Evolutionary conservation across 177 flowering plant genomes (phyloP).

Genomic region (Vitis hybrid): DNA sequence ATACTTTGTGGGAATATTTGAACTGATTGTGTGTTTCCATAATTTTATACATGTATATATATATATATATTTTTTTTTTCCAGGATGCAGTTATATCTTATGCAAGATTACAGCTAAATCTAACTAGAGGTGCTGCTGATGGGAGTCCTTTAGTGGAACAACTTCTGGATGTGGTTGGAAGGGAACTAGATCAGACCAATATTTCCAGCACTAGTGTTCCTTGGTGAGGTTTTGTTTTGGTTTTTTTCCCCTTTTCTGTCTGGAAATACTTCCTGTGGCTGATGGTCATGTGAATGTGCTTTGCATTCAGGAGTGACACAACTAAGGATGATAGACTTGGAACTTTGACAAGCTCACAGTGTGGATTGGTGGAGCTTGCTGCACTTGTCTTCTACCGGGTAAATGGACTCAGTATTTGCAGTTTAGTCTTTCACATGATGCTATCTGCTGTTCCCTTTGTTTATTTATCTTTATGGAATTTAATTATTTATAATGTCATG

Average conservation of each 20-base stretch:
- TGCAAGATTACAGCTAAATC: slow-evolving; percentile 74
- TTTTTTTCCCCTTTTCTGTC: background rate
- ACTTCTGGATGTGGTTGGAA: slow-evolving; percentile 67
- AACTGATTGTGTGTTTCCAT: background rate
- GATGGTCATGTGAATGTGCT: slow-evolving; percentile 5
- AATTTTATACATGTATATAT: background rate
- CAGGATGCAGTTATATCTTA: slow-evolving; percentile 73
- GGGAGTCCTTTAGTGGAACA: slow-evolving; percentile 58
- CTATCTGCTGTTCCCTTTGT: background rate
- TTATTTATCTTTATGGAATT: too few relatives aligned
- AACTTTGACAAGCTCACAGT: slow-evolving; percentile 44
- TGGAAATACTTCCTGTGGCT: slow-evolving; percentile 4
- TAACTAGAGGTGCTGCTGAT: slow-evolving; percentile 56
- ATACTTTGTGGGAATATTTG: too few relatives aligned
- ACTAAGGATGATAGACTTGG: slow-evolving; percentile 72
- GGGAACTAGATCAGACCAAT: slow-evolving; percentile 79
- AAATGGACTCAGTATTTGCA: slow-evolving; percentile 5
- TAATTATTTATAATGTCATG: too few relatives aligned
- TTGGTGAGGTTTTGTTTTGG: slow-evolving; percentile 41
- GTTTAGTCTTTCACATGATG: background rate
- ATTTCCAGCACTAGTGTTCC: slow-evolving; percentile 24
- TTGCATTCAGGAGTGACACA: slow-evolving; percentile 53
- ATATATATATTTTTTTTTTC: slow-evolving; percentile 13
- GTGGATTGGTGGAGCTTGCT: slow-evolving; percentile 78
- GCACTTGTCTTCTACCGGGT: slow-evolving; percentile 82